Evolutionary conservation across 192 early-diverging fungal genomes (phyloP).

Genomic region (Rhizoclosmatium sp.): DNA sequence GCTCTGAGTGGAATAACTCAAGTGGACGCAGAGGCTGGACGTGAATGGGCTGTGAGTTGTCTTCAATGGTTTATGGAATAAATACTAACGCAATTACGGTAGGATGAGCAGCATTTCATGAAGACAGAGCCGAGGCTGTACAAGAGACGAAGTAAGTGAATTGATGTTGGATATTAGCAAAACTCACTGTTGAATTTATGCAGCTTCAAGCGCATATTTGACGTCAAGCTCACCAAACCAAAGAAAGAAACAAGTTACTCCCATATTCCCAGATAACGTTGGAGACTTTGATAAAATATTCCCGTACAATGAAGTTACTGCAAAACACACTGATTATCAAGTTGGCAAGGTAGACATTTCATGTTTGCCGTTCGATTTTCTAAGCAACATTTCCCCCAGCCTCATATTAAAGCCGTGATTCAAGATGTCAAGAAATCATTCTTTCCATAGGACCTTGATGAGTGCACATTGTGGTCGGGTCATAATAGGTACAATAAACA

Average conservation of each 20-base stretch:
- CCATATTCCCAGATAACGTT: conserved; percentile 11
- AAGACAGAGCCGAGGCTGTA: background rate
- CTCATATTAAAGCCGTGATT: conserved; percentile 41
- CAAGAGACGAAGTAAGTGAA: conserved; percentile 2
- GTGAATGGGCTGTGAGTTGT: background rate
- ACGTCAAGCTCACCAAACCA: background rate
- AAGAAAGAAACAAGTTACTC: background rate
- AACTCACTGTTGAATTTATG: background rate
- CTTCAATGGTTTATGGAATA: background rate
- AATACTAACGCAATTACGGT: background rate
- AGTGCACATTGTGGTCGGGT: too few relatives aligned
- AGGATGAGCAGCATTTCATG: conserved; percentile 14
- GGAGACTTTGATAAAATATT: conserved; percentile 39
- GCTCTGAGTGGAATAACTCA: conserved; percentile 36
- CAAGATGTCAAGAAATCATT: conserved; percentile 47
- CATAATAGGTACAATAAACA: too few relatives aligned
- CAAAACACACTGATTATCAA: background rate
- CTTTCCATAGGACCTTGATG: background rate
- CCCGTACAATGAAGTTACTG: conserved; percentile 34
- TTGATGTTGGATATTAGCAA: background rate
- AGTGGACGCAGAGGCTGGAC: conserved; percentile 36
- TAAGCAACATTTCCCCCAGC: background rate
- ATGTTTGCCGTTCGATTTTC: background rate
- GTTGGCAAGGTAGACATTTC: conserved; percentile 35
- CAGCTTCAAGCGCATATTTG: background rate